Percentiles rank a stretch among this genome's conserved stretches.
Conservation (phyloP, 2,329 filamentous ascomycete genomes). For the Sclerotinia spermophila region DNA sequence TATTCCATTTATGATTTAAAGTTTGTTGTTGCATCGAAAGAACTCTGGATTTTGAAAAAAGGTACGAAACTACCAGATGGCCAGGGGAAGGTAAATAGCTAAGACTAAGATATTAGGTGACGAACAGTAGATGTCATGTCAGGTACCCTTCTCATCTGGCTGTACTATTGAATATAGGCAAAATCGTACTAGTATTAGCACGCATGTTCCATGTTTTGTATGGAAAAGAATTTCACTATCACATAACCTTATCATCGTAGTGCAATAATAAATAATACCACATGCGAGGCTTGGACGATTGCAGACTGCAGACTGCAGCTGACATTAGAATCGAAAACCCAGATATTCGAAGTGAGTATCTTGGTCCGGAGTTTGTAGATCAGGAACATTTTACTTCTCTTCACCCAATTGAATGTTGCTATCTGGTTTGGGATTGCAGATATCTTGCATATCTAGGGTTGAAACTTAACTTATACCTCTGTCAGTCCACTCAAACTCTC, state of each 20-base stretch:
- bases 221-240: neutral
- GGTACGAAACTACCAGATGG: neutral
- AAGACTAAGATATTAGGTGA: neutral
- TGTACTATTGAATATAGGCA: neutral
- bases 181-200: slow-evolving; percentile 7
- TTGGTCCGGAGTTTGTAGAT: neutral
- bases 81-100: neutral
- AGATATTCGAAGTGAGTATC: neutral
- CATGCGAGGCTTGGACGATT: neutral
- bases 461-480: neutral
- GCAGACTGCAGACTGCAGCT: neutral
- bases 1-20: neutral
- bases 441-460: neutral
- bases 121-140: neutral
- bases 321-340: neutral
- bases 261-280: neutral
- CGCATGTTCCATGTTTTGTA: slow-evolving; percentile 9
- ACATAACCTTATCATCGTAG: neutral
- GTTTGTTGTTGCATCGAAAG: neutral
- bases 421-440: neutral
- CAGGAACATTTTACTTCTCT: neutral
- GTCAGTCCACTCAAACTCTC: neutral
- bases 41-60: neutral
- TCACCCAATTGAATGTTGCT: neutral
- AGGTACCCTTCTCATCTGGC: slow-evolving; percentile 17